Conservation (phyloP, 2,329 filamentous ascomycete species). For the Arthrobotrys megalospora region DNA sequence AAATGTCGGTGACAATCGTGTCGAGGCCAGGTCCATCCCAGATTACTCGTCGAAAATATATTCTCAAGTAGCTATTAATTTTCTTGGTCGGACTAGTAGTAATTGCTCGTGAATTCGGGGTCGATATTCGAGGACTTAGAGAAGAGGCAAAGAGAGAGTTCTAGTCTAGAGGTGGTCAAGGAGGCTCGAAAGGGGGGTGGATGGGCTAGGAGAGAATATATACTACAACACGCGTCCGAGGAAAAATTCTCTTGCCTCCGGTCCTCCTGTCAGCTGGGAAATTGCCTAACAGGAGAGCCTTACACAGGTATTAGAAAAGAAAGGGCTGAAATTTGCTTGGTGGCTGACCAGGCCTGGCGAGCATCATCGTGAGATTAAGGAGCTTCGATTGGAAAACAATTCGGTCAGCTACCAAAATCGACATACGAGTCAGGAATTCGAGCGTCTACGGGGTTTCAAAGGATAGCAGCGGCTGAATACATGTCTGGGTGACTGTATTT, state of each 20-base stretch:
- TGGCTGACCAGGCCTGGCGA: constrained; percentile 30
- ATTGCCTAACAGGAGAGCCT: constrained; percentile 34
- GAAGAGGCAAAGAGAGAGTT: background rate
- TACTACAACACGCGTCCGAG: constrained; percentile 37
- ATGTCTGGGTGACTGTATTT: background rate
- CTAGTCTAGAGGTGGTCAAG: background rate
- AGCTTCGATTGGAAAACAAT: constrained; percentile 29
- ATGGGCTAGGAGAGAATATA: constrained; percentile 35
- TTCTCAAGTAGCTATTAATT: background rate
- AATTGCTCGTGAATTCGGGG: background rate
- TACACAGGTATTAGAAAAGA: constrained; percentile 10
- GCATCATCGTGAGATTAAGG: constrained; percentile 34
- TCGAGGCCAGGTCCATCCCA: background rate
- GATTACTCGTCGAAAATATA: constrained; percentile 1
- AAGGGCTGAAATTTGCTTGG: constrained; percentile 41
- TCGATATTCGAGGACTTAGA: background rate
- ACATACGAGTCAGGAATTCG: background rate
- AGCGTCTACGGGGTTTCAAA: background rate
- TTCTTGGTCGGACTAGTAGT: background rate
- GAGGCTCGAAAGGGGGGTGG: constrained; percentile 20
- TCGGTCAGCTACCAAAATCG: constrained; percentile 14
- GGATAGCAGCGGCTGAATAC: background rate
- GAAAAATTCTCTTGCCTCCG: constrained; percentile 15
- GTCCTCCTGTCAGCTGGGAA: constrained; percentile 39
- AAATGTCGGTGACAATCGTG: background rate